phyloP scores from a whole-genome alignment of 2,329 filamentous ascomycete species.

The Thielaviopsis populi region DNA sequence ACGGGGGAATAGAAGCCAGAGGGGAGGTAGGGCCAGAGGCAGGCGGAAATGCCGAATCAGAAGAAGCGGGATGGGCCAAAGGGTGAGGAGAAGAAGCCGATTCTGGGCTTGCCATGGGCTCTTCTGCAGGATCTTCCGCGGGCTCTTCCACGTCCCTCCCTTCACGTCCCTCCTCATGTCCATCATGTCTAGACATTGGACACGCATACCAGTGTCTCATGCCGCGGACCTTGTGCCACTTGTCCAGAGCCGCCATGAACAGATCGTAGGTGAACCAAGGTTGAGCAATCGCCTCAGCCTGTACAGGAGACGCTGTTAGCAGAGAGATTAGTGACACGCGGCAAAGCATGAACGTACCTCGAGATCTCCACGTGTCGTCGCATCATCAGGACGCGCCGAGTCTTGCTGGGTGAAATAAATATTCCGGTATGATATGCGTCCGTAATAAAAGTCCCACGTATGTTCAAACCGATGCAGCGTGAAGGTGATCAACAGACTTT shows the following conservation, averaged over 20 bases:
- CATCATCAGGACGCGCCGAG: not conserved
- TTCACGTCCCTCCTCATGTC: no score
- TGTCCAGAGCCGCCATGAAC: constrained; percentile 5
- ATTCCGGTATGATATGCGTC: constrained; percentile 17
- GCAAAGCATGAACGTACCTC: not conserved
- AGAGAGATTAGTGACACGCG: not conserved
- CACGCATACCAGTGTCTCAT: constrained; percentile 6
- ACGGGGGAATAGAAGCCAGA: not conserved
- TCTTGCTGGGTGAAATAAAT: not conserved
- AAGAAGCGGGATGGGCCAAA: not conserved
- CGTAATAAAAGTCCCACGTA: constrained; percentile 28
- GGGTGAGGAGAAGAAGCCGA: not conserved
- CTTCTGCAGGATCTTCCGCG: not conserved
- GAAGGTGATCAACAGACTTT: constrained; percentile 18
- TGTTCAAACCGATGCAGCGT: constrained; percentile 27
- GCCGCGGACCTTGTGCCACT: not conserved
- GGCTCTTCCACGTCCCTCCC: not conserved
- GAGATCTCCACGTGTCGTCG: not conserved
- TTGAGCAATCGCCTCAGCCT: not conserved
- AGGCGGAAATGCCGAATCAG: not conserved
- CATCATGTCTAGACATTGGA: not conserved
- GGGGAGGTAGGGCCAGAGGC: not conserved
- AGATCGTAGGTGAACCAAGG: constrained; percentile 2
- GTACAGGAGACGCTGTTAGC: not conserved
- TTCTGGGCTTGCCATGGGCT: not conserved